Evolutionary conservation across 2,329 filamentous ascomycete species (phyloP).

Genomic region (Cordyceps javanica): DNA sequence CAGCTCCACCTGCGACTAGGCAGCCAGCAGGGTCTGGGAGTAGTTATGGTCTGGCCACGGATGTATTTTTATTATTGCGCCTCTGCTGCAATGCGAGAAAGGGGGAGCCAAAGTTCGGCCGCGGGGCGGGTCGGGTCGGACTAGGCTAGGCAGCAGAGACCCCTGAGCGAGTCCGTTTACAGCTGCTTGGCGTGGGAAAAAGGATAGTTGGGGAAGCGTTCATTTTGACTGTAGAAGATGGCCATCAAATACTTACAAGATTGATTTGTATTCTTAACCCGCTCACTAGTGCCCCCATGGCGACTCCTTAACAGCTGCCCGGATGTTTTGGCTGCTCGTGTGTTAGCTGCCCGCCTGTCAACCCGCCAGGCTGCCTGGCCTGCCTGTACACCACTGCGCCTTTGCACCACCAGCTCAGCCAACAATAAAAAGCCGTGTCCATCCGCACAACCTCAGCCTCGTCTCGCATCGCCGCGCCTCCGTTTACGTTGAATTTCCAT

Average conservation of each 20-base stretch:
- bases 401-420: neutral
- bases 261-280: neutral
- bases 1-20: slow-evolving; percentile 1
- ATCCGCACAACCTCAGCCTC: slow-evolving; percentile 5
- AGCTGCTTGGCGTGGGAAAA: neutral
- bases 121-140: slow-evolving; percentile 7
- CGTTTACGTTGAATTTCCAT: neutral
- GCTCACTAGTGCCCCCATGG: neutral
- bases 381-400: neutral
- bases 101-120: too few relatives aligned
- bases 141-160: slow-evolving; percentile 11
- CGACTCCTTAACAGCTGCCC: neutral
- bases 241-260: too few relatives aligned
- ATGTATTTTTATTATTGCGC: too few relatives aligned
- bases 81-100: too few relatives aligned
- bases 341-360: neutral
- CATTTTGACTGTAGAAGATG: too few relatives aligned
- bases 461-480: neutral
- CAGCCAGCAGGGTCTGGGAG: slow-evolving; percentile 4
- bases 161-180: neutral
- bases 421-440: slow-evolving; percentile 2
- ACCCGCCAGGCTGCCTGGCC: too few relatives aligned
- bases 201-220: too few relatives aligned
- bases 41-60: too few relatives aligned
- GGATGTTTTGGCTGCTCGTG: neutral